Base-by-base conservation (phyloP, 352 stramenopile species). In the Globisporangium solare region DNA sequence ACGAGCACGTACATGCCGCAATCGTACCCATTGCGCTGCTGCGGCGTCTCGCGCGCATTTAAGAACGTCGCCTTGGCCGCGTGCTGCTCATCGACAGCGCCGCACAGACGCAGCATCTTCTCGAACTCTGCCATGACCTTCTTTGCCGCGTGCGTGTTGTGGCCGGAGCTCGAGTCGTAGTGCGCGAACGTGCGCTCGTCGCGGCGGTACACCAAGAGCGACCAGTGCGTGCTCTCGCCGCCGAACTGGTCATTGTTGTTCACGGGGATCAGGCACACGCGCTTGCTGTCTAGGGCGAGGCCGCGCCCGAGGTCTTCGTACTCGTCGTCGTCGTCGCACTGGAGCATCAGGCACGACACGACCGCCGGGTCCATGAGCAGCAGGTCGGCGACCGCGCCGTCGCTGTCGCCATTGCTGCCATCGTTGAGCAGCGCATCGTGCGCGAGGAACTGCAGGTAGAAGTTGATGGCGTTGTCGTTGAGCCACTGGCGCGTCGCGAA, bases 401-500 rank as follows among this genome's bases (percentile, higher is more conserved):
- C 27, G 48, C 31, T 32, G 68, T n/a, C n/a, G n/a, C n/a, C n/a
- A n/a, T n/a, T n/a, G n/a, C n/a, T n/a, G n/a, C n/a, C n/a, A n/a
- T n/a, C n/a, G n/a, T n/a, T n/a, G n/a, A n/a, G n/a, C n/a, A 64
- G 27, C 7, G 74, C 76, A 35, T 81, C 76, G 31, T 73, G 75
- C 0, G 27, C 5, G 27, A 91, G 43, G 56, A 76, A 85, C 63
- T 86, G 72, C 48, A 94, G 74, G 65, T 89, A 92, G 56, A 94
- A 94, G 73, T 92, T 83, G 60, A 94, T 71, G 21, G 80, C 66
- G 27, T 83, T 92, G 65, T 94, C 84, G 58, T 94, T 92, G 31
- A 94, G 83, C 84, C 84, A 94, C 58, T 84, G 62, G 12, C 42
- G 60, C 13, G 49, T 52, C 6, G 50, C 13, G 53, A 94, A 92